These are phyloP conservation scores for Herpetospermum pedunculosum DNA, from an alignment of 306 rosid species.

Conservation along the genomic window DNA sequence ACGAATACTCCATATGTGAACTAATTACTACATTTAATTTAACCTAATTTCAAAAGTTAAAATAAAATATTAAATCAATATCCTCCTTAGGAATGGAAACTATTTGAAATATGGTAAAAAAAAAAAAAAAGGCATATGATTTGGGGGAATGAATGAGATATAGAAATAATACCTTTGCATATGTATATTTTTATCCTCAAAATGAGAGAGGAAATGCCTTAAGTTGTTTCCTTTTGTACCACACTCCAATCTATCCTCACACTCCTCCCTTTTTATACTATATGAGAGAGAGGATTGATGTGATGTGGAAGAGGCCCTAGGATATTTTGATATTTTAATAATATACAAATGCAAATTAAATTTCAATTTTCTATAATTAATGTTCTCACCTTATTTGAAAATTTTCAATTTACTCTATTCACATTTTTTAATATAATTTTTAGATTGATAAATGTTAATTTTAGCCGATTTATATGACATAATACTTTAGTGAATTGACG, in stretches of 20 bases:
- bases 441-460: too few species aligned
- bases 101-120: too few species aligned
- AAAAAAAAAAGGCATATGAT: not conserved
- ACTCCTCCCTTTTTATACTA: slow-evolving; percentile 15
- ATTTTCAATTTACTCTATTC: too few species aligned
- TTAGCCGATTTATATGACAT: not conserved
- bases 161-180: slow-evolving; percentile 10
- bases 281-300: not conserved
- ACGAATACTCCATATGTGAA: too few species aligned
- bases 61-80: too few species aligned
- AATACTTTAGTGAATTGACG: too few species aligned
- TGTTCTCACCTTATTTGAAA: too few species aligned
- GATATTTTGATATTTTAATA: not conserved
- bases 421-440: too few species aligned
- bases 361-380: too few species aligned
- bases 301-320: not conserved
- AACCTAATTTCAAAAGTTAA: too few species aligned
- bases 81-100: too few species aligned
- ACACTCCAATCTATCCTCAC: not conserved
- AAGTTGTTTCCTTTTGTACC: slow-evolving; percentile 11
- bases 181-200: not conserved
- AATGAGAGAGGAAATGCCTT: not conserved
- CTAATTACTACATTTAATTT: too few species aligned
- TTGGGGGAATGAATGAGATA: not conserved
- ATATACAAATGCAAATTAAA: not conserved